Base-by-base conservation (phyloP, 768 basidiomycete genomes). In the Tephrocybe sp. region DNA sequence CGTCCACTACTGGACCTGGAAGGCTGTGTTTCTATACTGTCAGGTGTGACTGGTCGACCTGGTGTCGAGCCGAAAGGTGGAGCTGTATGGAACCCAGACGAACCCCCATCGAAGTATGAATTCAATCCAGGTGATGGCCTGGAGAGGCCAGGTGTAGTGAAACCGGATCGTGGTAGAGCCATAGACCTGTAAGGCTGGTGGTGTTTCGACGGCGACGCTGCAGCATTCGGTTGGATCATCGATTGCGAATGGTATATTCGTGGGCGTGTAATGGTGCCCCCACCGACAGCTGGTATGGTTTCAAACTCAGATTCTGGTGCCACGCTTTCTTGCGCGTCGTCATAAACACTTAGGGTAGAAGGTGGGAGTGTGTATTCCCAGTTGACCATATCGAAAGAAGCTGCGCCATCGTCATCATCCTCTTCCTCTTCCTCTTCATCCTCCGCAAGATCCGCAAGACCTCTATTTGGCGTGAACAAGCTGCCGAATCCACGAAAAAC, bases 241-340 rank as follows among this genome's bases (percentile, higher is more conserved):
- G 89, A 89, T 60, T 95, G 92, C 0, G 91, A 84, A 64, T 95
- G 95, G 56, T 83, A 84, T 30, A 95, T 79, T 5, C 93, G 51
- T 0, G 95, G 95, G 12, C 92, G 83, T 9, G 87, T 87, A 58
- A 97, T 81, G 0, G 80, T 85, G 0, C 94, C 94, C 12, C 93
- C 93, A 14, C 95, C 94, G 4, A 97, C 87, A 2, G 95, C 94
- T 11, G 94, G 92, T 32, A 94, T 83, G 1, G 88, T 87, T 64
- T 96, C 92, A 66, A 87, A 94, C 61, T 91, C 89, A 10, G 76
- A 49, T 13, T 53, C 52, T 16, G 48, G 35, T 7, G 32, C 68
- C 35, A 77, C 64, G 16, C 70, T 66, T 48, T 78, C 76, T 10
- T 58, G 61, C 40, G 72, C 73, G 40, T 72, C 65, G 22, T 66